Conservation (phyloP, 148 eudicot genomes). For the Arbutus unedo region DNA sequence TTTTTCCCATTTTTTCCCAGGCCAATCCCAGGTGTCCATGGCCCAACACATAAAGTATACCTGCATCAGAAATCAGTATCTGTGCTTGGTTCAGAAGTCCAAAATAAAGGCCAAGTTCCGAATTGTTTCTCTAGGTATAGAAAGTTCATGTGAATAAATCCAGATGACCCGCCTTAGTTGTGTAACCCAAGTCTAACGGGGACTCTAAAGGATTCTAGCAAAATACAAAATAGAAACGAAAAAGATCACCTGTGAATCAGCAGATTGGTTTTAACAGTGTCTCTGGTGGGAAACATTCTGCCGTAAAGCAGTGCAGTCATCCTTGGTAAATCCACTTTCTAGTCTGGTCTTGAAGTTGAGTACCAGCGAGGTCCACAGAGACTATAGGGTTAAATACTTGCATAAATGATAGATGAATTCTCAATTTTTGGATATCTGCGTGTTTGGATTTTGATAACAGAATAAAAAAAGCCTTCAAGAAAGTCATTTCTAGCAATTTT, state of each 20-base stretch:
- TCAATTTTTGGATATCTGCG: no score
- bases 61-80: neutral
- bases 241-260: neutral
- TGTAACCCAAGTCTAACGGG: neutral
- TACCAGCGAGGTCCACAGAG: neutral
- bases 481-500: no score
- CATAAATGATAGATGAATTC: neutral
- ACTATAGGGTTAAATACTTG: neutral
- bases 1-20: neutral
- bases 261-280: neutral
- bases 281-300: neutral
- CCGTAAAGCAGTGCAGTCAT: neutral
- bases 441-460: no score
- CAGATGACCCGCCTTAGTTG: neutral
- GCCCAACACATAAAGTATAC: neutral
- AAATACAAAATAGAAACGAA: neutral
- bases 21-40: neutral
- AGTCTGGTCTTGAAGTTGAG: neutral
- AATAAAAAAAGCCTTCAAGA: no score
- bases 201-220: neutral
- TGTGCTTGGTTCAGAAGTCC: neutral
- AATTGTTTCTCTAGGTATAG: neutral
- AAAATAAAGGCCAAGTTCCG: neutral
- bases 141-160: neutral
- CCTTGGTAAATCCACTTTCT: neutral